Percentiles rank a stretch among this genome's conserved stretches.
Evolutionary conservation across 805 yeast species (phyloP).

Genomic region (Spathaspora passalidarum): DNA sequence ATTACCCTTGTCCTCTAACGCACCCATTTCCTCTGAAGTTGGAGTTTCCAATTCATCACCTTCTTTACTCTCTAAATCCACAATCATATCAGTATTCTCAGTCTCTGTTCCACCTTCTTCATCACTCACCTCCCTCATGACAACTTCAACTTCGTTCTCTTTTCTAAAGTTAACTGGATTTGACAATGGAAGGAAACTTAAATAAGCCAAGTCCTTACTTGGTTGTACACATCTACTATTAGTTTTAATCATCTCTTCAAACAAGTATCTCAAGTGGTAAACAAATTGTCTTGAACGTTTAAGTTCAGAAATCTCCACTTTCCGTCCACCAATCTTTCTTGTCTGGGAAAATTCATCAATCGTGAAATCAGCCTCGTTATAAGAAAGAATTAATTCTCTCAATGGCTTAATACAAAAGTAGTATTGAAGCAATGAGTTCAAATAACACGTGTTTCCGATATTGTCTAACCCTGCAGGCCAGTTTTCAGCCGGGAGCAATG

Average conservation of each 20-base stretch:
- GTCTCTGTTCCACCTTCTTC: slow-evolving; percentile 7
- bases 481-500: slow-evolving; percentile 54
- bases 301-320: slow-evolving; percentile 74
- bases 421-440: slow-evolving; percentile 87
- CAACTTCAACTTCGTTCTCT: slow-evolving; percentile 7
- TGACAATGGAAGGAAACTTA: slow-evolving; percentile 76
- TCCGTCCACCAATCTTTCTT: slow-evolving; percentile 79
- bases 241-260: slow-evolving; percentile 65
- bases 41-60: not conserved
- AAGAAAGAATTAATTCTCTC: slow-evolving; percentile 60
- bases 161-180: slow-evolving; percentile 58
- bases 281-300: slow-evolving; percentile 81
- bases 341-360: slow-evolving; percentile 10
- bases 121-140: slow-evolving; percentile 6
- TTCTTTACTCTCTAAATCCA: not conserved
- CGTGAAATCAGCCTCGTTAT: slow-evolving; percentile 32
- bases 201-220: slow-evolving; percentile 75
- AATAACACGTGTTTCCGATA: slow-evolving; percentile 93
- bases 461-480: slow-evolving; percentile 94
- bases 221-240: slow-evolving; percentile 71
- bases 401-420: slow-evolving; percentile 85
- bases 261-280: slow-evolving; percentile 66
- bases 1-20: not conserved
- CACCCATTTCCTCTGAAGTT: not conserved
- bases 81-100: slow-evolving; percentile 13